These are phyloP conservation scores for Candida dubliniensis DNA, from an alignment of 1,139 yeast species.

Conservation along the genomic window DNA sequence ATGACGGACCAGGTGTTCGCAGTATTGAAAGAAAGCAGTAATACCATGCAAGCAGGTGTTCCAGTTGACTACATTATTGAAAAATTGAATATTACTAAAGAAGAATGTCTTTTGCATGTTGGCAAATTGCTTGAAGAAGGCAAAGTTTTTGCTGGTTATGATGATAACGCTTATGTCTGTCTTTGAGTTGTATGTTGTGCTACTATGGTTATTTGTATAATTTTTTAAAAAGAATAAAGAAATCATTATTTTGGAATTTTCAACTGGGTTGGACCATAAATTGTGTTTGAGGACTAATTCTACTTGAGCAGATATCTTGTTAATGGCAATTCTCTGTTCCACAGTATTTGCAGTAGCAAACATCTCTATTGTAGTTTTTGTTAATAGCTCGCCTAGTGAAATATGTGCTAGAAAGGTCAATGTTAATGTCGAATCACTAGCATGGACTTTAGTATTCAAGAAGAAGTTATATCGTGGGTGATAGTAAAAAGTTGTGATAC, in stretches of 20 bases:
- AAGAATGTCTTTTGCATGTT: constrained; percentile 50
- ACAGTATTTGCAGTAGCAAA: constrained; percentile 81
- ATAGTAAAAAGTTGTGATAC: constrained; percentile 52
- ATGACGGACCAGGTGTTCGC: constrained; percentile 45
- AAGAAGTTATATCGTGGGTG: constrained; percentile 63
- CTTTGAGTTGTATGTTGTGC: constrained; percentile 24
- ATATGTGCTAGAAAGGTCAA: constrained; percentile 90
- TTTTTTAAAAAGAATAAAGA: neutral
- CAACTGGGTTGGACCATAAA: too few species aligned
- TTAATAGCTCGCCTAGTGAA: constrained; percentile 84
- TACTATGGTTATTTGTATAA: neutral
- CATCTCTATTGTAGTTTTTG: constrained; percentile 92
- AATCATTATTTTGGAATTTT: neutral
- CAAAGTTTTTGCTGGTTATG: constrained; percentile 63
- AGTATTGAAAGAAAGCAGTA: constrained; percentile 51
- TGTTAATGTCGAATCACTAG: constrained; percentile 87
- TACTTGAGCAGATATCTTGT: constrained; percentile 36
- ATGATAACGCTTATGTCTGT: constrained; percentile 60
- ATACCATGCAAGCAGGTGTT: constrained; percentile 71
- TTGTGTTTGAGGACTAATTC: neutral
- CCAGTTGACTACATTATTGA: constrained; percentile 63
- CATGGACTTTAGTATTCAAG: constrained; percentile 80
- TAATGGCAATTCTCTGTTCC: constrained; percentile 80
- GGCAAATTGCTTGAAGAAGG: constrained; percentile 62
- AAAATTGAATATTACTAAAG: constrained; percentile 49